A percentile compares a stretch with the other conserved stretches of the same genome.
Conservation (phyloP, 1,139 yeast genomes). For the Candida albicans region DNA sequence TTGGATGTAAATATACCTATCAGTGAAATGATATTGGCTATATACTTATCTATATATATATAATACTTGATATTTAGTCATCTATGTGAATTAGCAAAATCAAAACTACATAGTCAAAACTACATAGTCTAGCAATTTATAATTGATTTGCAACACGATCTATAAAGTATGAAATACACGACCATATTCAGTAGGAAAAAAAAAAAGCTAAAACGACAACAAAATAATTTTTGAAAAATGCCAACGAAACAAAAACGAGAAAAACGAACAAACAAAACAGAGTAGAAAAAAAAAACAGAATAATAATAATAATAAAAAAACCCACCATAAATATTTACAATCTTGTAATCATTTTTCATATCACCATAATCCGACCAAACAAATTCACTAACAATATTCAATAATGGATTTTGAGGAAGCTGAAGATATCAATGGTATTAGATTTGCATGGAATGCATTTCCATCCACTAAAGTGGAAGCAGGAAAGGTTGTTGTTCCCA, state of each 20-base stretch:
- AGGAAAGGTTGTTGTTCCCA: constrained; percentile 88
- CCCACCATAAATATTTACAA: neutral
- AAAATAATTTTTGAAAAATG: neutral
- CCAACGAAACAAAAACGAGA: constrained; percentile 7
- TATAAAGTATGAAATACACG: no score
- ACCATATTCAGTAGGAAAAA: neutral
- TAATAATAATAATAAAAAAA: neutral
- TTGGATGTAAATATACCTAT: no score
- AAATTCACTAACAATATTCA: neutral
- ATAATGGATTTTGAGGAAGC: constrained; percentile 51
- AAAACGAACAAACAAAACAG: neutral
- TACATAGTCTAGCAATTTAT: no score
- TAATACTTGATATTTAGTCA: no score
- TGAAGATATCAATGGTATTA: constrained; percentile 50
- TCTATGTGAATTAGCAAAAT: no score
- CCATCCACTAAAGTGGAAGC: constrained; percentile 93
- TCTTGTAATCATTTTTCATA: neutral
- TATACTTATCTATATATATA: no score
- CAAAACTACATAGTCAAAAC: no score
- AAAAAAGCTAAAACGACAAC: constrained; percentile 1
- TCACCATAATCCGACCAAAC: neutral
- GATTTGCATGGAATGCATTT: constrained; percentile 52
- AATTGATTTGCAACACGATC: no score
- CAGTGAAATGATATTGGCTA: no score
- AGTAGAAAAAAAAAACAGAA: neutral